Evolutionary conservation across 495 filamentous ascomycete genomes (phyloP).

Genomic region (Aeminium ludgeri): DNA sequence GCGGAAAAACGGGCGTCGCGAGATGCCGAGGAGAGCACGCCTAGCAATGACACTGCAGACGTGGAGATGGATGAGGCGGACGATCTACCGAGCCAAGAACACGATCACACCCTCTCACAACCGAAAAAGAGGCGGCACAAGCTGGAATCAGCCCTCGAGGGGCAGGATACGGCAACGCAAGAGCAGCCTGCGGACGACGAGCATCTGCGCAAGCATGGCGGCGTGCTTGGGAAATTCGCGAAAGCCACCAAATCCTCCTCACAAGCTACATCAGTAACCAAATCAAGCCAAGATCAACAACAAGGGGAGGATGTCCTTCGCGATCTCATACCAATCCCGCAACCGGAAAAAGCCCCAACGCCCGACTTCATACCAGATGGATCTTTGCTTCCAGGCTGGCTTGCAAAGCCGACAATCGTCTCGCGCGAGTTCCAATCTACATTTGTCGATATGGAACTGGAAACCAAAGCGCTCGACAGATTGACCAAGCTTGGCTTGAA

Average conservation of each 20-base stretch:
- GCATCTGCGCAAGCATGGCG: conserved; percentile 19
- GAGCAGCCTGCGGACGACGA: conserved; percentile 15
- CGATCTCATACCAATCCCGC: conserved; percentile 54
- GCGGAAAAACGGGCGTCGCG: not conserved
- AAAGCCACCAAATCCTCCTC: conserved; percentile 18
- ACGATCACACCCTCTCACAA: not conserved
- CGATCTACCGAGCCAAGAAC: not conserved
- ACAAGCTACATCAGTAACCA: too few species aligned
- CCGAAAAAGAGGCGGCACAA: conserved; percentile 17
- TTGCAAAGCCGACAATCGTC: conserved; percentile 52
- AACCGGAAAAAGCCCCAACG: conserved; percentile 46
- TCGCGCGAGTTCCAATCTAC: conserved; percentile 37
- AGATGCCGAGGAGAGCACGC: not conserved
- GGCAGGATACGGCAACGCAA: conserved; percentile 14
- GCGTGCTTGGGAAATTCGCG: conserved; percentile 24
- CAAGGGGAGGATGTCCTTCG: not conserved
- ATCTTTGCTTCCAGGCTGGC: conserved; percentile 51
- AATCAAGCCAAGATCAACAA: too few species aligned
- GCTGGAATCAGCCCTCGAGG: conserved; percentile 7
- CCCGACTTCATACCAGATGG: conserved; percentile 32
- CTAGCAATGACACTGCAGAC: not conserved
- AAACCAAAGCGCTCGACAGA: conserved; percentile 37
- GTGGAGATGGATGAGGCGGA: not conserved
- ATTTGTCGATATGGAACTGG: conserved; percentile 46
- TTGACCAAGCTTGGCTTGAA: conserved; percentile 49